Conservation (phyloP, 2,329 filamentous ascomycete genomes). For the Arthrobotrys musiformis region DNA sequence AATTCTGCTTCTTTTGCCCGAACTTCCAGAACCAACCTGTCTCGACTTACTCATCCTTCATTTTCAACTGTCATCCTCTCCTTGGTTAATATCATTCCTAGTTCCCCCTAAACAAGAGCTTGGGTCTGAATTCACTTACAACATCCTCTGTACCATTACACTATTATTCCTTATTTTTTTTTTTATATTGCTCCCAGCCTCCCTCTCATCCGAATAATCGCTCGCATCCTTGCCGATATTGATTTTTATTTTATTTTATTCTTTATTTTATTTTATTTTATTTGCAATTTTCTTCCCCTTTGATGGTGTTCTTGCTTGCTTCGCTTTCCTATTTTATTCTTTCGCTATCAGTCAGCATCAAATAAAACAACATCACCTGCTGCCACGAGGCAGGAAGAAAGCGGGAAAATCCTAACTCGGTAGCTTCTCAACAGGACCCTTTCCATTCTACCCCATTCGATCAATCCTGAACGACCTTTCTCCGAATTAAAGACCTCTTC, state of each 20-base stretch:
- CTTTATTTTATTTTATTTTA: constrained; percentile 7
- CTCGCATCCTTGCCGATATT: background rate
- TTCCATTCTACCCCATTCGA: background rate
- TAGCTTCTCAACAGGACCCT: constrained; percentile 11
- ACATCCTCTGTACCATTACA: too few relatives aligned
- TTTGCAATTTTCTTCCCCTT: constrained; percentile 1
- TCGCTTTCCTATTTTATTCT: constrained; percentile 12
- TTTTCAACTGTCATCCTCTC: constrained; percentile 11
- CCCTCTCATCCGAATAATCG: background rate
- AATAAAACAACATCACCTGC: constrained; percentile 12
- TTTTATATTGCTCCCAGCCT: background rate
- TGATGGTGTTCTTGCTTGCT: background rate
- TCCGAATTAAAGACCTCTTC: background rate
- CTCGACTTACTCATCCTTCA: constrained; percentile 2
- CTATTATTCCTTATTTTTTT: background rate
- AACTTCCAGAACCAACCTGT: constrained; percentile 22
- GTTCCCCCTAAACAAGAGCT: background rate
- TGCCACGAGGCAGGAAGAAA: constrained; percentile 22
- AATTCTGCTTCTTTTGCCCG: constrained; percentile 12
- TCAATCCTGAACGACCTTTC: background rate
- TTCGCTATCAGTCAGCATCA: constrained; percentile 20
- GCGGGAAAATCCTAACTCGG: constrained; percentile 21
- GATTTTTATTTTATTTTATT: background rate
- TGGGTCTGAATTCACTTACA: background rate
- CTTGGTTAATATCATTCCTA: constrained; percentile 7